Conservation (phyloP, 352 stramenopile genomes). For the Phytophthora hybrid region DNA sequence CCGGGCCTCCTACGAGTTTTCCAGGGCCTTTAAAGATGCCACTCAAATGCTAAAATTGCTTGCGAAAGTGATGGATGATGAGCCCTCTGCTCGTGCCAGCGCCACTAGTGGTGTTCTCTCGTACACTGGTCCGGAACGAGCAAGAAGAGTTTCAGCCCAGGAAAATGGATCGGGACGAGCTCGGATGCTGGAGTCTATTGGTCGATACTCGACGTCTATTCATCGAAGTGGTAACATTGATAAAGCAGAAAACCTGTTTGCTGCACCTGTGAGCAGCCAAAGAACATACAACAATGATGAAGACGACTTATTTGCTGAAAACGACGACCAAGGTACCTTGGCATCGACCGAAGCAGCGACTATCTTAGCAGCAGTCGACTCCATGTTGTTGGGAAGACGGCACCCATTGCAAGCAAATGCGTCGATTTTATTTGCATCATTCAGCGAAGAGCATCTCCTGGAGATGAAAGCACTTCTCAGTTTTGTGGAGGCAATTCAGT, state of each 20-base stretch:
- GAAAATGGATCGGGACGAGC: slow-evolving; percentile 24
- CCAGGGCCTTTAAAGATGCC: slow-evolving; percentile 77
- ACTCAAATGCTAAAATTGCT: slow-evolving; percentile 89
- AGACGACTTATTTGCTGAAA: slow-evolving; percentile 16
- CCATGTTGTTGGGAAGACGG: slow-evolving; percentile 36
- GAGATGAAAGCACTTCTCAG: slow-evolving; percentile 77
- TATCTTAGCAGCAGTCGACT: slow-evolving; percentile 48
- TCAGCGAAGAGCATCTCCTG: slow-evolving; percentile 71
- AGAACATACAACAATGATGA: slow-evolving; percentile 26
- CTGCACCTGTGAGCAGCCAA: slow-evolving; percentile 26
- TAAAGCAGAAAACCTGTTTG: slow-evolving; percentile 82
- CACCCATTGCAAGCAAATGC: slow-evolving; percentile 46
- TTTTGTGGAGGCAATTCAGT: slow-evolving; percentile 77
- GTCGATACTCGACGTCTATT: slow-evolving; percentile 76
- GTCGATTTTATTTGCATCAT: slow-evolving; percentile 67
- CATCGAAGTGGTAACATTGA: slow-evolving; percentile 68
- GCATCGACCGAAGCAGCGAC: slow-evolving; percentile 30
- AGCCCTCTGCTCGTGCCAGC: slow-evolving; percentile 67
- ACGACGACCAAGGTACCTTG: slow-evolving; percentile 34
- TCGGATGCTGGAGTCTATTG: slow-evolving; percentile 58
- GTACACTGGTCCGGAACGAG: slow-evolving; percentile 43
- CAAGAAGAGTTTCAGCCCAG: slow-evolving; percentile 19
- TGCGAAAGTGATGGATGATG: slow-evolving; percentile 72
- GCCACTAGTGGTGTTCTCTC: slow-evolving; percentile 67
- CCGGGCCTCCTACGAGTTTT: slow-evolving; percentile 67